These are phyloP conservation scores for Penicillium manginii DNA, from an alignment of 495 filamentous ascomycete species.

Conservation along the genomic window DNA sequence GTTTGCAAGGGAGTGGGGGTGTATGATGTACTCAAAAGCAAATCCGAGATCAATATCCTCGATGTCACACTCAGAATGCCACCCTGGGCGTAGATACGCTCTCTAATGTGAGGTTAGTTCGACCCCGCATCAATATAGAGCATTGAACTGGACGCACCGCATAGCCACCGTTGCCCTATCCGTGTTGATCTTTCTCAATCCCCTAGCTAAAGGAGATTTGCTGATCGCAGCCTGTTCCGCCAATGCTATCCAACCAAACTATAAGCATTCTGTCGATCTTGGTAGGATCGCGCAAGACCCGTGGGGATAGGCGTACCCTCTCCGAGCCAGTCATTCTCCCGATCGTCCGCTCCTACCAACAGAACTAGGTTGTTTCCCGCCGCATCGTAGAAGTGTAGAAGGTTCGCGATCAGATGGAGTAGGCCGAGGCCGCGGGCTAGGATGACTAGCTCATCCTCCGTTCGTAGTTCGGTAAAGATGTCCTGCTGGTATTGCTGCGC, in stretches of 20 bases:
- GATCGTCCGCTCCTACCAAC: slow-evolving; percentile 86
- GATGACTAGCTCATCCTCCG: slow-evolving; percentile 91
- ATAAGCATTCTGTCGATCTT: slow-evolving; percentile 6
- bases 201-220: slow-evolving; percentile 73
- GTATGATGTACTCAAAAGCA: slow-evolving; percentile 66
- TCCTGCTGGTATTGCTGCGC: slow-evolving; percentile 81
- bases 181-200: slow-evolving; percentile 90
- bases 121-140: neutral
- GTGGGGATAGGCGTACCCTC: slow-evolving; percentile 60
- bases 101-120: slow-evolving; percentile 49
- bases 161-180: slow-evolving; percentile 85
- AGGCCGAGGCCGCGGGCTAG: slow-evolving; percentile 91
- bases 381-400: slow-evolving; percentile 95
- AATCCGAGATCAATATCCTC: slow-evolving; percentile 90
- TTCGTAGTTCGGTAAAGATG: slow-evolving; percentile 85
- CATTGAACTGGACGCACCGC: slow-evolving; percentile 42
- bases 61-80: slow-evolving; percentile 97
- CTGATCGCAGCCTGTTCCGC: slow-evolving; percentile 93
- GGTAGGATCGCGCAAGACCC: neutral
- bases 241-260: slow-evolving; percentile 55
- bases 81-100: slow-evolving; percentile 86
- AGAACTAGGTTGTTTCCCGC: slow-evolving; percentile 91
- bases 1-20: neutral
- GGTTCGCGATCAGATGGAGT: slow-evolving; percentile 85
- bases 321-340: slow-evolving; percentile 93